These are phyloP conservation scores for Helotiales sp. DNA, from an alignment of 2,329 filamentous ascomycete species.

Conservation along the genomic window DNA sequence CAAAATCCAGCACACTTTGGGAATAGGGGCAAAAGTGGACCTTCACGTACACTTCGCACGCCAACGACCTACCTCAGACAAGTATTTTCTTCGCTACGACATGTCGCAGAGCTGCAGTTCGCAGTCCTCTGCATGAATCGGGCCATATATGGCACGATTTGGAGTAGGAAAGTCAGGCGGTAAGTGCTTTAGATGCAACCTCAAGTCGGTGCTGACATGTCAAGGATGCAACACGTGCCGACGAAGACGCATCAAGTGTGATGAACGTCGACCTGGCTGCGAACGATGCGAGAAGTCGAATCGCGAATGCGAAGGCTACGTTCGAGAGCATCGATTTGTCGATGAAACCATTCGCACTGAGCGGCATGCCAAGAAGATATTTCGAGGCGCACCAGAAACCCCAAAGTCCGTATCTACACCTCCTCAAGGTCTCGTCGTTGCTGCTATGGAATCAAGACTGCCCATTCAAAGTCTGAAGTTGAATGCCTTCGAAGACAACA, in stretches of 20 bases:
- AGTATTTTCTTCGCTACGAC: not conserved
- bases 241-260: constrained; percentile 13
- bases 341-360: constrained; percentile 4
- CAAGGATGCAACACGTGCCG: constrained; percentile 9
- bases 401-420: not conserved
- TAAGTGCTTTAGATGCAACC: not conserved
- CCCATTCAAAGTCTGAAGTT: not conserved
- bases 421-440: not conserved
- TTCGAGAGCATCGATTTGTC: constrained; percentile 6
- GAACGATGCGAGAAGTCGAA: constrained; percentile 8
- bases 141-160: not conserved
- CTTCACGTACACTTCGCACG: not conserved
- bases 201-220: not conserved
- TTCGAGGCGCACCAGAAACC: not conserved
- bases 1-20: not conserved
- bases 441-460: not conserved
- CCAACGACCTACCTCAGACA: not conserved
- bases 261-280: constrained; percentile 15
- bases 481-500: constrained; percentile 2
- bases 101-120: not conserved
- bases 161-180: constrained; percentile 4
- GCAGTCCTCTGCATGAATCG: not conserved
- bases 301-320: constrained; percentile 8
- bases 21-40: not conserved
- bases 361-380: not conserved